Base-by-base conservation (phyloP, 805 yeast species). In the Saccharomycopsis fodiens region DNA sequence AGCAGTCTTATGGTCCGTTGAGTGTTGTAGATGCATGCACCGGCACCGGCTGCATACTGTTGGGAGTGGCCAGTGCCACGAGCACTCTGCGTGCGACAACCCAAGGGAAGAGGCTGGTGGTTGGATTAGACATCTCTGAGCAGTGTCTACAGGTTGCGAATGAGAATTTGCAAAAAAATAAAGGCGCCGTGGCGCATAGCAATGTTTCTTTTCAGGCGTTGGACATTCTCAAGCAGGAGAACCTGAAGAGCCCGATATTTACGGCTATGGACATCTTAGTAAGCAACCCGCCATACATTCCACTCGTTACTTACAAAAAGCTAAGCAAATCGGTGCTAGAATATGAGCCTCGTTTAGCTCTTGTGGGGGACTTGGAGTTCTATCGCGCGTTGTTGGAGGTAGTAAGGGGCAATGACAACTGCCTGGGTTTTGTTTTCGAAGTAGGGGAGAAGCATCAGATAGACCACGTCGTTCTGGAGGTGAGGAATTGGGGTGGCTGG, bases 261-360 rank as follows among this genome's bases (percentile, higher is more conserved):
- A 37, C 17, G 12, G 27, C 38, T 1, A 58, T 67, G 15, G 83
- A 82, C 48, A 44, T 91, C 2, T 57, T 93, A 1, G 72, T 81
- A 0, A 76, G 95, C n/a, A 91, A 91, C 55, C 98, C 98, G 1
- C 98, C 98, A 0, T 91, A 91, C 57, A 80, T 89, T 4, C 77
- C 85, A 0, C 5, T 25, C 2, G 39, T 51, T 0, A 78, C 79
- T 40, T 73, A 73, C 55, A 50, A 50, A 58, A 60, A 32, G 78
- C 76, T 2, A 0, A 83, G 78, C 46, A 58, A 56, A 38, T 82
- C 95, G 0, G 97, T 91, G 0, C 64, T 72, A 34, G 34, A 61
- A 10, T 81, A 73, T 60, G 98, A 91, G 62, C 97, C 98, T 0
- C 55, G 58, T 21, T 58, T 76, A 15, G 97, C 97, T 0, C 66